Conservation (phyloP, 441 rosid genomes). For the Gossypium schwendimanii region DNA sequence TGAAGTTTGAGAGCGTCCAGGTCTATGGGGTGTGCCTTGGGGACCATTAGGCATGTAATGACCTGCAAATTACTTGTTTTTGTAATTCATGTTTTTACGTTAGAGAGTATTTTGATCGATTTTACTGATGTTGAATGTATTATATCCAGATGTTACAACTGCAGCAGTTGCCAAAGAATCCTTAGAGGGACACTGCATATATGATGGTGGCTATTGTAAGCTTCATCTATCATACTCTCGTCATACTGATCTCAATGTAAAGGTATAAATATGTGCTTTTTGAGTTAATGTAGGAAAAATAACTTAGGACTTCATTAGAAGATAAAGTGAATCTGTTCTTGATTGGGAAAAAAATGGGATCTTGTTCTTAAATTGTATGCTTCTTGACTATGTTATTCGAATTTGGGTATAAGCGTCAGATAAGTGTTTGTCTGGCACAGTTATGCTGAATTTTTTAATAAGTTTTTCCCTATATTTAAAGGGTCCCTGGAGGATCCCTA, state of each 20-base stretch:
- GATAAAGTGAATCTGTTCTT: conserved; percentile 32
- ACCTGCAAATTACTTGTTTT: not conserved
- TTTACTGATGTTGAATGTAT: conserved; percentile 12
- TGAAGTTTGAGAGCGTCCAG: not conserved
- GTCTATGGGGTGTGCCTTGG: not conserved
- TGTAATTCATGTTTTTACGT: not conserved
- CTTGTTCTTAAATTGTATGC: conserved; percentile 43
- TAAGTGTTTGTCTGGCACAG: too few relatives aligned
- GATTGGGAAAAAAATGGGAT: conserved; percentile 22
- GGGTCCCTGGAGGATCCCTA: too few relatives aligned
- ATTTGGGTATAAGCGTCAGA: too few relatives aligned
- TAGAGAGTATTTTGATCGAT: not conserved
- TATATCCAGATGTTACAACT: conserved; percentile 59
- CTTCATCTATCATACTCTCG: conserved; percentile 99
- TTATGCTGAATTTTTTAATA: too few relatives aligned
- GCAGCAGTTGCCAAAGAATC: conserved; percentile 87
- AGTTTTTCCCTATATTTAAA: too few relatives aligned
- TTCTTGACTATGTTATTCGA: conserved; percentile 18
- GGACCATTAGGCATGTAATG: not conserved
- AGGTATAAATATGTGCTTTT: conserved; percentile 79
- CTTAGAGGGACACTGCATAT: conserved; percentile 98
- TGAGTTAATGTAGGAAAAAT: conserved; percentile 33
- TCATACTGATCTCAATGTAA: conserved; percentile 99
- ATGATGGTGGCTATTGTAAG: conserved; percentile 99
- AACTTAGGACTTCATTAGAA: conserved; percentile 26